Base-by-base conservation (phyloP, 1,284 basidiomycete species). In the Coniferiporia sulphurascens region DNA sequence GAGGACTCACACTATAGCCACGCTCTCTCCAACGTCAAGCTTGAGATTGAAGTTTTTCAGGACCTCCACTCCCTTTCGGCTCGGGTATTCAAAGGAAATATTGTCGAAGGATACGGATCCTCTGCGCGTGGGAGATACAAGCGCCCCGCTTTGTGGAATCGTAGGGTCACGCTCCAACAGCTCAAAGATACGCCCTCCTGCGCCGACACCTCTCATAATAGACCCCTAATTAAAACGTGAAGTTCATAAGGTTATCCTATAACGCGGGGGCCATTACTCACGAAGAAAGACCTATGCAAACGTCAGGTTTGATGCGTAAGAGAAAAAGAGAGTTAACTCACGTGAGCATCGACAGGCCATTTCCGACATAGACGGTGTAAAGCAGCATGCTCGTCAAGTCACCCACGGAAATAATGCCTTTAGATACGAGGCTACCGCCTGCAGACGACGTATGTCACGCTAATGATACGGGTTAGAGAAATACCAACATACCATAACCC, bases 171-270 rank as follows among this genome's bases (percentile, higher is more conserved):
- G 84, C 67, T 96, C 94, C 17, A 99, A 79, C 5, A 99, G 83
- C 66, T 95, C 92, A 72, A 99, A 99, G 6, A 98, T 90, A 22
- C 97, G 88, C 1, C 85, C 82, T 8, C 94, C 94, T 0, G 97
- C 96, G 54, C 96, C 96, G 52, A 99, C 86, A 48, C 92, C 95
- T 62, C 89, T 86, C 89, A 92, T 92, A 58, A 92, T 87, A 21
- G 89, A 91, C 2, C 87, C 79, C 89, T 91, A 56, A 43, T 3
- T 43, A 12, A 43, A 43, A n/a, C 5, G 41, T 43, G 41, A 43
- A n/a, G 12, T 43, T 12, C 7, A 43, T n/a, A 13, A 12, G 41
- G n/a, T 43, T 7, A 41, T 15, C 34, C 22, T 54, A 17, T 36
- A 13, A 46, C 41, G 35, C 19, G 27, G 58, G 55, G 55, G 15